These are phyloP conservation scores for Russula lepida DNA, from an alignment of 768 basidiomycete species.

Conservation along the genomic window DNA sequence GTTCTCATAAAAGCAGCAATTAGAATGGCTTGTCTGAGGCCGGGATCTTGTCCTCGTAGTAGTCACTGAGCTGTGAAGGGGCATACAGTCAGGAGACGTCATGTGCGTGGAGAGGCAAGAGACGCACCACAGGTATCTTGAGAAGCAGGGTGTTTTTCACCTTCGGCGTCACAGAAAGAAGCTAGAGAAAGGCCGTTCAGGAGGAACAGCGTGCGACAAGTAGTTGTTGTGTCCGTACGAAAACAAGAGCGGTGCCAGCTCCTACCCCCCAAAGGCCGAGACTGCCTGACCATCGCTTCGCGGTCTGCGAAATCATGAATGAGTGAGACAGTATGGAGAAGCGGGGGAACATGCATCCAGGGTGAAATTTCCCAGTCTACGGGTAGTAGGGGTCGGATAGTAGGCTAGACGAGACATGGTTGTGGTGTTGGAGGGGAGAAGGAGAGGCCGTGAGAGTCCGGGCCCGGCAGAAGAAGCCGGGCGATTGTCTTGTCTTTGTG, in stretches of 20 bases:
- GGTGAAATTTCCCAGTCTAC: slow-evolving; percentile 18
- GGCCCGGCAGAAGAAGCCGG: background rate
- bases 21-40: slow-evolving; percentile 82
- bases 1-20: slow-evolving; percentile 7
- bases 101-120: slow-evolving; percentile 1
- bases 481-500: background rate
- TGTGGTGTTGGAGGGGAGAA: background rate
- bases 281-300: slow-evolving; percentile 47
- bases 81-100: background rate
- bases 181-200: slow-evolving; percentile 31
- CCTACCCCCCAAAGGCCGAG: slow-evolving; percentile 67
- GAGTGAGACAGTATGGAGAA: background rate
- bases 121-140: slow-evolving; percentile 68
- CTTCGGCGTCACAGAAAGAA: slow-evolving; percentile 79
- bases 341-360: slow-evolving; percentile 19
- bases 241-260: slow-evolving; percentile 55
- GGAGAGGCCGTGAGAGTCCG: background rate
- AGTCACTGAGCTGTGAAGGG: slow-evolving; percentile 47
- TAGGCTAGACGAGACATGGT: slow-evolving; percentile 32
- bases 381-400: slow-evolving; percentile 26
- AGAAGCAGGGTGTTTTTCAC: slow-evolving; percentile 66
- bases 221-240: slow-evolving; percentile 38
- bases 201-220: background rate
- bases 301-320: slow-evolving; percentile 21
- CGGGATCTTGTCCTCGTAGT: slow-evolving; percentile 74